phyloP scores from a whole-genome alignment of 2,329 filamentous ascomycete species.

The Fusarium circinatum region DNA sequence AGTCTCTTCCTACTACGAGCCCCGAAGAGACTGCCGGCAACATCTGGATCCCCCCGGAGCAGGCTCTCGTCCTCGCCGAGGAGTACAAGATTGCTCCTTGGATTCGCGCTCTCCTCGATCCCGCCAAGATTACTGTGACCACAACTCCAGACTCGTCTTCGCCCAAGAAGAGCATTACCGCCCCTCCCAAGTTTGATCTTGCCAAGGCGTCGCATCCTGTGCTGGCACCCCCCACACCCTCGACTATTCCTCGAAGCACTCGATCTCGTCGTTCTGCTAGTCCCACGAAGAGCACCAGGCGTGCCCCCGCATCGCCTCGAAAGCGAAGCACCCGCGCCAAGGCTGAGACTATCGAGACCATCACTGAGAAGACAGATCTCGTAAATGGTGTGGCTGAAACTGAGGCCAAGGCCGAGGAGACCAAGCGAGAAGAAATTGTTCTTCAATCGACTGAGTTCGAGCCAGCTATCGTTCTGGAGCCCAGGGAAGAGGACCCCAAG shows the following conservation, averaged over 20 bases:
- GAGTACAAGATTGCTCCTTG: slow-evolving; percentile 89
- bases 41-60: slow-evolving; percentile 88
- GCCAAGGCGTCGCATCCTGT: slow-evolving; percentile 54
- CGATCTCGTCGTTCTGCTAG: slow-evolving; percentile 68
- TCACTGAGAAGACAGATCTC: slow-evolving; percentile 43
- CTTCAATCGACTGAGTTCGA: slow-evolving; percentile 63
- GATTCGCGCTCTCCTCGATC: slow-evolving; percentile 92
- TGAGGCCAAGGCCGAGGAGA: slow-evolving; percentile 38
- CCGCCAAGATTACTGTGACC: slow-evolving; percentile 75
- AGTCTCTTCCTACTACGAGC: slow-evolving; percentile 82
- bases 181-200: slow-evolving; percentile 82
- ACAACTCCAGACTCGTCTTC: slow-evolving; percentile 74
- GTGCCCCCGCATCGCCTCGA: slow-evolving; percentile 62
- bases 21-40: slow-evolving; percentile 95
- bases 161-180: slow-evolving; percentile 77
- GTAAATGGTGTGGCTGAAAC: slow-evolving; percentile 41
- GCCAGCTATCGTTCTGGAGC: slow-evolving; percentile 59
- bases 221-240: slow-evolving; percentile 62
- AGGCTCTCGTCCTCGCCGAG: slow-evolving; percentile 83
- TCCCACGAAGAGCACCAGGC: slow-evolving; percentile 61
- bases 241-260: slow-evolving; percentile 56
- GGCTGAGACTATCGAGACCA: slow-evolving; percentile 51
- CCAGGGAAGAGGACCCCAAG: slow-evolving; percentile 66
- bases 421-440: slow-evolving; percentile 48
- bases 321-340: slow-evolving; percentile 62